Percentiles rank a stretch among this genome's conserved stretches.
Conservation (phyloP, 176 grass and related monocot species). For the Paspalum notatum region DNA sequence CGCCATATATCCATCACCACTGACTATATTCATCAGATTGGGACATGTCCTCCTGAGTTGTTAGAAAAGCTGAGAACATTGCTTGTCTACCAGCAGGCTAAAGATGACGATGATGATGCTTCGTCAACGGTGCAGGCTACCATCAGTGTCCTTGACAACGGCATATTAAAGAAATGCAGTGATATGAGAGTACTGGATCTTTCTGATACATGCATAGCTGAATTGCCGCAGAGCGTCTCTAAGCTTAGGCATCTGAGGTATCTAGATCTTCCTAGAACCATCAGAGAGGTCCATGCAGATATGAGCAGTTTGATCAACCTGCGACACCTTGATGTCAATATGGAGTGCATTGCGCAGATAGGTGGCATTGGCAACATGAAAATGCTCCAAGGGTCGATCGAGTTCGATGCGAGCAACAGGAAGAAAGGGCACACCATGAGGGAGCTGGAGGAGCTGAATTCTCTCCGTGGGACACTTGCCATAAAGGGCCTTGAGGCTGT, state of each 20-base stretch:
- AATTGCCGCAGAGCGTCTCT: background rate
- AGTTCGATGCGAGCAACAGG: background rate
- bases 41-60: too few species aligned
- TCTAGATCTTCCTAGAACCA: background rate
- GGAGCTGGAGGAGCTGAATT: conserved; percentile 7
- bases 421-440: background rate
- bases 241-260: background rate
- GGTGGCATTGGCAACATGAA: background rate
- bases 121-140: too few species aligned
- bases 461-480: background rate
- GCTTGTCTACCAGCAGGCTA: background rate
- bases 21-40: background rate
- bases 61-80: background rate
- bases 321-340: background rate
- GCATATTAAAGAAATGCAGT: background rate
- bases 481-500: conserved; percentile 1
- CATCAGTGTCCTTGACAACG: too few species aligned
- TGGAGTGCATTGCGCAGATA: background rate
- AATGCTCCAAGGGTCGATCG: background rate
- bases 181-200: conserved; percentile 9
- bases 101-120: too few species aligned
- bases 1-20: background rate
- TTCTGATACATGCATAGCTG: background rate
- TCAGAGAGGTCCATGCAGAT: background rate
- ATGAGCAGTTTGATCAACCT: background rate